A percentile compares a stretch with the other conserved stretches of the same genome.
phyloP scores from a whole-genome alignment of 192 early-diverging fungal genomes.

The Entrophospora sp. region DNA sequence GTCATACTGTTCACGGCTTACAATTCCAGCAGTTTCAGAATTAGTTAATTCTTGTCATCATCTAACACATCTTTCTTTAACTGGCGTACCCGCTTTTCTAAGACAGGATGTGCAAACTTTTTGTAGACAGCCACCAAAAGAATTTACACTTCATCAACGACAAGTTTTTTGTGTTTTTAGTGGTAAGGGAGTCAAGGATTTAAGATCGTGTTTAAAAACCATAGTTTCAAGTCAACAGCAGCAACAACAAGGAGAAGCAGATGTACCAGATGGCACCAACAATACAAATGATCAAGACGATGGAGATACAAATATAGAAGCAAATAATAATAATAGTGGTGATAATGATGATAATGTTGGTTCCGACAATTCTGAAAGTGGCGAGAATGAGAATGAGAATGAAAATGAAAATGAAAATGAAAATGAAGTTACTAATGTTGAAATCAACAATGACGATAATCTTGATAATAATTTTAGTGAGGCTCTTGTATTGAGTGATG shows the following conservation, averaged over 20 bases:
- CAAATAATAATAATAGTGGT: conserved; percentile 10
- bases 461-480: conserved; percentile 7
- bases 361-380: neutral
- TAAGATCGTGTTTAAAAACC: conserved; percentile 35
- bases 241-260: conserved; percentile 15
- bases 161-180: conserved; percentile 52
- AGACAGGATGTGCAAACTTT: conserved; percentile 38
- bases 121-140: conserved; percentile 43
- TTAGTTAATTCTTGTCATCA: conserved; percentile 38
- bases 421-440: conserved; percentile 1
- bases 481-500: no score
- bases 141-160: conserved; percentile 44
- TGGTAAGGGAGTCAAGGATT: conserved; percentile 46
- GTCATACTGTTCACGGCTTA: conserved; percentile 45
- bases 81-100: conserved; percentile 46
- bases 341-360: neutral
- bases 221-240: conserved; percentile 10
- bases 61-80: conserved; percentile 46
- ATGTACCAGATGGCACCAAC: neutral
- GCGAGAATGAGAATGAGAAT: conserved; percentile 22
- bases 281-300: conserved; percentile 22
- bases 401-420: conserved; percentile 13
- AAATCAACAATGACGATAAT: neutral
- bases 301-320: conserved; percentile 24
- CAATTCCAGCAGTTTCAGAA: conserved; percentile 33